Conservation (phyloP, 805 yeast genomes). For the Yarrowia yakushimensis region DNA sequence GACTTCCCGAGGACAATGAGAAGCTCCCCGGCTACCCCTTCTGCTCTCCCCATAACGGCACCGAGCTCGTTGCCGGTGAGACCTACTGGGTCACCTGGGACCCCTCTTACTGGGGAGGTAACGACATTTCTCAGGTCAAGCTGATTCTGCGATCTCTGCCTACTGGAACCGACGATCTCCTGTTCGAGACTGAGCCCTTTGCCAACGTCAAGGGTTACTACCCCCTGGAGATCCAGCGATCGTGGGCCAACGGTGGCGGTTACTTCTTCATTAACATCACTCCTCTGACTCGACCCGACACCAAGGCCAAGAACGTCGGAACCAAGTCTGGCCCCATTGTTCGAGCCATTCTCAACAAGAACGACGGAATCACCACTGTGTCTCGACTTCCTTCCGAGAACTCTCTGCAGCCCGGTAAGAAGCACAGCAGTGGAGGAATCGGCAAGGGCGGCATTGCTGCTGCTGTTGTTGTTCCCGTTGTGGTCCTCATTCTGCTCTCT, state of each 20-base stretch:
- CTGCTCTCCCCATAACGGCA: slow-evolving; percentile 43
- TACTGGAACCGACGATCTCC: slow-evolving; percentile 36
- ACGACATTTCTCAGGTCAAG: slow-evolving; percentile 39
- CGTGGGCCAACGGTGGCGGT: slow-evolving; percentile 34
- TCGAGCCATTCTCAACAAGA: slow-evolving; percentile 38
- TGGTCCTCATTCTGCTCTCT: slow-evolving; percentile 37
- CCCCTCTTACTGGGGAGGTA: slow-evolving; percentile 44
- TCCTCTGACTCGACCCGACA: slow-evolving; percentile 40
- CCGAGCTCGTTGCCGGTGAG: slow-evolving; percentile 47
- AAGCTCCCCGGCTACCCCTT: slow-evolving; percentile 41
- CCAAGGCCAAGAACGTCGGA: slow-evolving; percentile 42
- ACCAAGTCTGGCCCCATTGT: slow-evolving; percentile 43
- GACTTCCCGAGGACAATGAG: slow-evolving; percentile 38
- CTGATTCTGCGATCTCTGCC: slow-evolving; percentile 41
- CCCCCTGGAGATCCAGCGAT: slow-evolving; percentile 37
- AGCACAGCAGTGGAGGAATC: slow-evolving; percentile 33
- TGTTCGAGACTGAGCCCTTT: slow-evolving; percentile 40
- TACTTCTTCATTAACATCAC: slow-evolving; percentile 42
- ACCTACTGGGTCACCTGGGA: slow-evolving; percentile 52
- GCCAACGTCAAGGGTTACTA: slow-evolving; percentile 43
- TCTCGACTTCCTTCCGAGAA: slow-evolving; percentile 45
- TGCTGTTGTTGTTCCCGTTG: slow-evolving; percentile 46
- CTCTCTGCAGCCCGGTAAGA: slow-evolving; percentile 30
- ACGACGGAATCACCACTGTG: slow-evolving; percentile 38
- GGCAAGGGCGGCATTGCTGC: slow-evolving; percentile 36